Conservation (phyloP, 2,329 filamentous ascomycete genomes). For the Aquanectria penicillioides region DNA sequence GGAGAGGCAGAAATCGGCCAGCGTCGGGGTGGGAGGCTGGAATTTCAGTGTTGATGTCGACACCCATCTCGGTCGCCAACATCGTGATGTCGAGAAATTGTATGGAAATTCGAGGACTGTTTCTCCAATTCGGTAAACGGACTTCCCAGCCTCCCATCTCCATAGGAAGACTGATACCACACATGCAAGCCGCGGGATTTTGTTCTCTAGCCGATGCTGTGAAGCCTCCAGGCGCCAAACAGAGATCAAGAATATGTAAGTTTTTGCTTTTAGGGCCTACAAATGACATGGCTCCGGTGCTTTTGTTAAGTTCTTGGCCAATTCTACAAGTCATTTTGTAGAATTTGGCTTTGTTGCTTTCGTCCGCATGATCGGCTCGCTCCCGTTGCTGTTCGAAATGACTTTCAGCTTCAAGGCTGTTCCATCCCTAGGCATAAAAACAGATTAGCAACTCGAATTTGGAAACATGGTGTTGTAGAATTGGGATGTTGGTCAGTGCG, state of each 20-base stretch:
- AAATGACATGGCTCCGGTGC: background rate
- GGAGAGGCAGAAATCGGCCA: background rate
- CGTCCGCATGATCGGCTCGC: background rate
- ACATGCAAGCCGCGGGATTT: background rate
- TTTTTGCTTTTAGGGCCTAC: background rate
- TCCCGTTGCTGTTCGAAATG: background rate
- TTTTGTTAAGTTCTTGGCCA: background rate
- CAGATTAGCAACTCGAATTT: background rate
- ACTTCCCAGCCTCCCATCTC: background rate
- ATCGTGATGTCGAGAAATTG: slow-evolving; percentile 7
- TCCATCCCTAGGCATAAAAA: background rate
- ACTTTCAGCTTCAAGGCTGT: background rate
- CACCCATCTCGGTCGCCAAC: slow-evolving; percentile 1
- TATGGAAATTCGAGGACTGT: background rate
- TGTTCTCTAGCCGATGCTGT: background rate
- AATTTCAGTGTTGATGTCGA: background rate
- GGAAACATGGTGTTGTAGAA: too few relatives aligned
- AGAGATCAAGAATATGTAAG: background rate
- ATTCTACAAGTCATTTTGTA: background rate
- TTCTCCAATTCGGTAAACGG: background rate
- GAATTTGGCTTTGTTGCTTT: background rate
- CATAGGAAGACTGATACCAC: background rate
- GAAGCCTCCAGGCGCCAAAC: slow-evolving; percentile 2
- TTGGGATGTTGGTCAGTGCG: too few relatives aligned
- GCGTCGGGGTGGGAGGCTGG: background rate